Base-by-base conservation (phyloP, 1,139 yeast species). In the Pneumocystis wakefieldiae region DNA sequence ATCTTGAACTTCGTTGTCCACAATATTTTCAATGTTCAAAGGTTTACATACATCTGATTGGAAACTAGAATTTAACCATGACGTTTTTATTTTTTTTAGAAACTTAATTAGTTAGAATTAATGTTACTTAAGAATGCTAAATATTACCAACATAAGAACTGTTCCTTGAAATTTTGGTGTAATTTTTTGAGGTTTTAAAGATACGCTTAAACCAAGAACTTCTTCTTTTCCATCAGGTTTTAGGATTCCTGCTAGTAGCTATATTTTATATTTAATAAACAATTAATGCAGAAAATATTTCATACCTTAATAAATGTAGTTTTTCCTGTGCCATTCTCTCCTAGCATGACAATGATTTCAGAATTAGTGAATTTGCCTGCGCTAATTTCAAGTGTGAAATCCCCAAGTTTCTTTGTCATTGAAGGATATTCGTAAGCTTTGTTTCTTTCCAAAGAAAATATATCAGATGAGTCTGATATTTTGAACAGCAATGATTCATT, bases 271-370 rank as follows among this genome's bases (percentile, higher is more conserved):
- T n/a, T 48, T 10, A 24, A 48, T 48, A 48, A 19, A 48, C 24
- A 48, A 48, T 10, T 12, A 48, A 48, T 10, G n/a, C 14, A 24
- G 12, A 19, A 48, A 15, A 17, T 0, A 48, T 29, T 10, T 12
- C 7, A 12, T 12, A 48, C 55, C 75, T 86, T 87, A 81, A 97
- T 91, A 80, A 92, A 86, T 8, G 98, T 92, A 59, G 98, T 92
- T 79, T 92, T 92, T 80, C 98, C 98, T 32, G 98, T 92, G 79
- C 98, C 98, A 75, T 92, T 92, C 79, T 92, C 98, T 75, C 98
- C 98, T 96, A 92, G 91, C 97, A 92, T 89, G 66, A 92, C 98
- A 73, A 92, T 82, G 71, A 92, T 92, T 78, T 92, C 98, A 59
- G 97, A 88, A 75, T 92, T 95, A 66, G 95, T 86, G 77, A 91